Evolutionary conservation across 2,329 filamentous ascomycete species (phyloP).

Genomic region (Cercospora zeae-maydis): DNA sequence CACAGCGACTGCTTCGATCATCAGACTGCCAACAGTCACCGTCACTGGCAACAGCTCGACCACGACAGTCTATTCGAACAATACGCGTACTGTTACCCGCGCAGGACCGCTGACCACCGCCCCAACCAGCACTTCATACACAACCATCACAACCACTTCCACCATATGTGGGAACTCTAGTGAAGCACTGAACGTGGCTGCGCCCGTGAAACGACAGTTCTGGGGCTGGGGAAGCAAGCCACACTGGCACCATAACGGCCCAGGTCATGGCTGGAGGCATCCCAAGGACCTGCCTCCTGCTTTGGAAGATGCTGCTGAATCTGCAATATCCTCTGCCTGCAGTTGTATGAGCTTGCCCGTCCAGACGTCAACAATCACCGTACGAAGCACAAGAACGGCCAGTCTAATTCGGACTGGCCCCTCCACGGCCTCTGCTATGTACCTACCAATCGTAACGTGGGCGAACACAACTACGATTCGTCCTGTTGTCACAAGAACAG

Average conservation of each 20-base stretch:
- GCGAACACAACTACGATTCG: constrained; percentile 5
- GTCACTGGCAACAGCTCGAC: constrained; percentile 1
- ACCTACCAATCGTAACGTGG: background rate
- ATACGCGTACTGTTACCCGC: background rate
- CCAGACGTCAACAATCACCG: background rate
- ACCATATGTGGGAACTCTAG: constrained; percentile 6
- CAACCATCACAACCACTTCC: constrained; percentile 3
- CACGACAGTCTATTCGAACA: constrained; percentile 6
- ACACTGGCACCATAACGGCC: background rate
- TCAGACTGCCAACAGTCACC: background rate
- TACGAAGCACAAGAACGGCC: background rate
- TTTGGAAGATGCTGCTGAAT: background rate
- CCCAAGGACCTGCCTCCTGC: background rate
- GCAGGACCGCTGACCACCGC: background rate
- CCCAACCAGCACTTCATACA: constrained; percentile 4
- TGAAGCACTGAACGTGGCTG: background rate
- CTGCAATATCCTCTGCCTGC: constrained; percentile 3
- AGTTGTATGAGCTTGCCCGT: constrained; percentile 8
- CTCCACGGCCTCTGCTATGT: background rate
- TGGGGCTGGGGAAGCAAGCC: constrained; percentile 2
- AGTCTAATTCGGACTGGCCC: background rate
- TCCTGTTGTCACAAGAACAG: constrained; percentile 4
- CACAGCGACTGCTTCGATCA: constrained; percentile 1
- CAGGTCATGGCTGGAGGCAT: background rate
- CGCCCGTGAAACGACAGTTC: background rate